Base-by-base conservation (phyloP, 257 asterid species). In the Gynochthodes officinalis region DNA sequence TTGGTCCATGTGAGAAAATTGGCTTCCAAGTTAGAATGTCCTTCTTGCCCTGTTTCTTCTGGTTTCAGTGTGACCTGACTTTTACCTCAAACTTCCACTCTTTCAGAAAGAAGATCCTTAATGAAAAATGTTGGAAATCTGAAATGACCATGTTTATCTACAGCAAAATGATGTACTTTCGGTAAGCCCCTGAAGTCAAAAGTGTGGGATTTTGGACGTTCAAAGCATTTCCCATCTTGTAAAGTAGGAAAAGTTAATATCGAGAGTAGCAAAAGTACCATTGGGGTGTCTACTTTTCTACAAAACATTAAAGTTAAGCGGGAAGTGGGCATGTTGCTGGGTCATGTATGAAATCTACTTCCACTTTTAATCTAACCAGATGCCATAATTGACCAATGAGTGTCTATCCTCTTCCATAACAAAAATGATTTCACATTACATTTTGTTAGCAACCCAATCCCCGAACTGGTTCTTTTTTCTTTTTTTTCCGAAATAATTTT, bases 341-440 rank as follows among this genome's bases (percentile, higher is more conserved):
- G 8, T 27, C 71, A 42, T 61, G 66, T 70, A 78, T 32, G 44
- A 19, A 39, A 18, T 52, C 72, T 23, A 76, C 72, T 73, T 23
- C 67, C 28, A 76, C 76, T 73, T 82, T 73, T 76, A 27, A 67
- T 70, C 69, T 63, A 50, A 44, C 33, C 65, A 82, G 80, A 77
- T 79, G 76, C 85, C 76, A 82, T 87, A 82, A 90, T 82, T 89
- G 83, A 90, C 87, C 79, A 86, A 88, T 86, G 75, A 92, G 76
- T 81, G 44, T 4, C 35, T 0, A 10, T 23, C 11, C 67, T 44
- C 48, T 67, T 58, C 9, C 64, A 40, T 8, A 3, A 40, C 52
- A 46, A 35, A 25, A 76, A 64, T 43, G 13, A 53, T 25, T 46
- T 70, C 67, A 67, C 66, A 58, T 40, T 60, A 42, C 44, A 54